phyloP scores from a whole-genome alignment of 164 flowering plant genomes.

The Cinnamomum micranthum region DNA sequence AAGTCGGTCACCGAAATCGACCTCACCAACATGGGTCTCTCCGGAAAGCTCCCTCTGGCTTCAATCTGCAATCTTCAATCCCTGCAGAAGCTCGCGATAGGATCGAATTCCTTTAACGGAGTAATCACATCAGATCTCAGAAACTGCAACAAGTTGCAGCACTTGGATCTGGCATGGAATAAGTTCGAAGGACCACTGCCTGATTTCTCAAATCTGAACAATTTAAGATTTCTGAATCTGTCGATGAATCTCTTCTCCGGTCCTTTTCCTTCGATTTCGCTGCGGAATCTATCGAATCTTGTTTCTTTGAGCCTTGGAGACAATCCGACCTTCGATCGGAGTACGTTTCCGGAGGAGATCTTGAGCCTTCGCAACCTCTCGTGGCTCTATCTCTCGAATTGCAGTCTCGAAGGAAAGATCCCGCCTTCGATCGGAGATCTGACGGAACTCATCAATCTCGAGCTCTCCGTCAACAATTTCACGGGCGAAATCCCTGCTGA shows the following conservation, averaged over 20 bases:
- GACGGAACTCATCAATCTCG: slow-evolving; percentile 49
- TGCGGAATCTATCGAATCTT: slow-evolving; percentile 37
- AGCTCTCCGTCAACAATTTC: slow-evolving; percentile 46
- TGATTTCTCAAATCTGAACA: slow-evolving; percentile 35
- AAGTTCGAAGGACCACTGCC: slow-evolving; percentile 46
- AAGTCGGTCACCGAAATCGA: slow-evolving; percentile 38
- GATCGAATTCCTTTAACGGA: slow-evolving; percentile 43
- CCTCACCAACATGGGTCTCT: slow-evolving; percentile 24
- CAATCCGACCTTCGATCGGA: slow-evolving; percentile 37
- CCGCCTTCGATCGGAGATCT: slow-evolving; percentile 59
- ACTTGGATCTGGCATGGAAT: slow-evolving; percentile 50
- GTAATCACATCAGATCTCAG: slow-evolving; percentile 27
- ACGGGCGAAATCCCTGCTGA: slow-evolving; percentile 58
- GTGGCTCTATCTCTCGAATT: slow-evolving; percentile 64
- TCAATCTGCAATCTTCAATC: slow-evolving; percentile 43
- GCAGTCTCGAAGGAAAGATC: slow-evolving; percentile 54
- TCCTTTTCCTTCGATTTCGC: slow-evolving; percentile 53
- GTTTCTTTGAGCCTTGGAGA: slow-evolving; percentile 53
- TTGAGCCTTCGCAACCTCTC: slow-evolving; percentile 38
- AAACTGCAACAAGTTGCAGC: slow-evolving; percentile 38
- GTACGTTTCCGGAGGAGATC: slow-evolving; percentile 49
- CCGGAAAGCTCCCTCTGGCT: slow-evolving; percentile 45
- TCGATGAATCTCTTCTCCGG: slow-evolving; percentile 57
- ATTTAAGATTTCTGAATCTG: slow-evolving; percentile 33
- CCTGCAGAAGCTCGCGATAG: slow-evolving; percentile 41